Evolutionary conservation across 140 eudicot species (phyloP).

Genomic region (Oenanthe javanica): DNA sequence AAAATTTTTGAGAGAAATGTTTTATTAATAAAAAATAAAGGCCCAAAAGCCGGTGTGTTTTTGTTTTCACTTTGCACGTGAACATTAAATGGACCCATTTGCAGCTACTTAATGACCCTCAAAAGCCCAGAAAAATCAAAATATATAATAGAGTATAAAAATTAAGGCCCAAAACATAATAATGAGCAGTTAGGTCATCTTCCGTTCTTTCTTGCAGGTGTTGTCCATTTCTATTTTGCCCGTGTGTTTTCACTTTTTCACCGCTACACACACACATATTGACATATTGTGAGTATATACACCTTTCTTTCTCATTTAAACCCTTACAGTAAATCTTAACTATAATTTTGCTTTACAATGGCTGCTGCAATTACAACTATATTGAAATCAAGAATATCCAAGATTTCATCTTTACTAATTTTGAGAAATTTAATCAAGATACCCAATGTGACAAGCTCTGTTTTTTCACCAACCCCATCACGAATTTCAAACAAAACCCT

Average conservation of each 20-base stretch:
- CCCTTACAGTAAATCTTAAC: neutral
- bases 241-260: neutral
- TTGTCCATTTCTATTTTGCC: neutral
- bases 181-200: neutral
- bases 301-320: neutral
- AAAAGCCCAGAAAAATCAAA: neutral
- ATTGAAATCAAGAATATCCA: slow-evolving; percentile 22
- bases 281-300: neutral
- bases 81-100: too few relatives aligned
- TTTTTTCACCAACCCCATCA: slow-evolving; percentile 1
- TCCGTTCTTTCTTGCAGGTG: neutral
- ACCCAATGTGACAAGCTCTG: slow-evolving; percentile 18
- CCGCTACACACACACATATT: neutral
- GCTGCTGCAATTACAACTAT: slow-evolving; percentile 18
- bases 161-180: neutral
- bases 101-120: neutral
- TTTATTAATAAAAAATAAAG: too few relatives aligned
- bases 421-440: slow-evolving; percentile 16
- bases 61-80: too few relatives aligned
- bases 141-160: neutral
- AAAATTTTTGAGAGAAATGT: too few relatives aligned
- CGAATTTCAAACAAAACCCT: slow-evolving; percentile 8
- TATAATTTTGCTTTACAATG: neutral
- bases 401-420: slow-evolving; percentile 9
- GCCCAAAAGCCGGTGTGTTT: too few relatives aligned